Base-by-base conservation (phyloP, 1,139 yeast genomes). In the Spathaspora sp. region DNA sequence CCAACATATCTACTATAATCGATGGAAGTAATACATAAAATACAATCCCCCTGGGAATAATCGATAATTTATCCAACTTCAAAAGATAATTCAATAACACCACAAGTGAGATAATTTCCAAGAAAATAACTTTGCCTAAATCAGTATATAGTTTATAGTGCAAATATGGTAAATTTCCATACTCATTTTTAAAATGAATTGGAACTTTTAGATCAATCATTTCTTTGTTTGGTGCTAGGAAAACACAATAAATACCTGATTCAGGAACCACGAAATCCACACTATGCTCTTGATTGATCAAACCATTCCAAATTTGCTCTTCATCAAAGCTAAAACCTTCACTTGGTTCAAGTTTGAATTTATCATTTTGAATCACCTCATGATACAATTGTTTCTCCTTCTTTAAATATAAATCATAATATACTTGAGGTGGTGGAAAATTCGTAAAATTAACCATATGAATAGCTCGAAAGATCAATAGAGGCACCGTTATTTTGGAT, bases 191-290 rank as follows among this genome's bases (percentile, higher is more conserved):
- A 48, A 56, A 56, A 10, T 47, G 48, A 9, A 70, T 54, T 1
- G 67, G 61, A 8, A 65, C 46, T 8, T 44, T 42, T 27, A 62
- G 42, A 4, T 43, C 34, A 7, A 60, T 39, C 0, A 39, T 46
- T n/a, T 37, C 44, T 9, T 51, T 58, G 2, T 65, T 61, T 6
- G 64, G 63, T 3, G 68, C 70, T 41, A 64, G 53, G 48, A 67
- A 70, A 17, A 65, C 64, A 57, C 75, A 70, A 49, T 70, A 70
- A 15, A 60, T 48, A 1, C 76, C 76, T 1, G 68, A 53, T 20
- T 59, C 52, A 3, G 57, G 50, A 6, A 65, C 61, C 1, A 49
- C 41, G 40, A 60, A 50, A 49, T 48, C 47, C 16, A 47, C 43
- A 37, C 43, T 44, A 10, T 37, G 45, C 11, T 45, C 49, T 7